Base-by-base conservation (phyloP, 306 rosid species). In the Rosa persica region DNA sequence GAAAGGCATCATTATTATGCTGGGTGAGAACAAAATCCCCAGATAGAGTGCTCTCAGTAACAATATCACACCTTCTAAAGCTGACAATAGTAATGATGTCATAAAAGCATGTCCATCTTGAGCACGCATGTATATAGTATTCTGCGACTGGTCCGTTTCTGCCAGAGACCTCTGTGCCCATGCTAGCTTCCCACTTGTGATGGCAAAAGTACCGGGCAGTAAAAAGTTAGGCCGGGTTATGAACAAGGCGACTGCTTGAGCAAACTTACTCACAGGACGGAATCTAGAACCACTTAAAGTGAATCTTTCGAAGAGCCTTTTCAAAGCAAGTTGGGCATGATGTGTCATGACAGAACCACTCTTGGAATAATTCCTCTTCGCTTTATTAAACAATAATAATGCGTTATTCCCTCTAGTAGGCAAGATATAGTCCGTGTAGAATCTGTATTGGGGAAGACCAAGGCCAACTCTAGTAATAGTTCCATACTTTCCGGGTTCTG, bases 201-300 rank as follows among this genome's bases (percentile, higher is more conserved):
- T 68, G 10, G 99, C 97, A 78, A 95, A 91, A 84, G 91, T 66
- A 83, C 97, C 89, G 44, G 99, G 99, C 78, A 95, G 90, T 74
- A 93, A 46, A 79, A 91, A 70, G 80, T 88, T 91, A 77, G 97
- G 91, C 69, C 93, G 97, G 61, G 89, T 67, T 81, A 90, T 74
- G 73, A 97, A 93, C 87, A 95, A 84, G 87, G 88, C 90, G 81
- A 93, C 90, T 2, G 99, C 97, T 84, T 89, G 98, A 79, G 98
- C 96, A 77, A 93, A 83, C 84, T 72, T 88, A 76, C 81, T 86
- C 86, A 93, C 80, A 73, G 89, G 76, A 80, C 83, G 72, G 82
- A 95, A 78, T 62, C 82, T 58, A 78, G 34, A 46, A 49, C 87
- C 83, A 74, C 76, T 62, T 76, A 82, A 86, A 72, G 87, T 80